phyloP scores from a whole-genome alignment of 2,329 filamentous ascomycete genomes.

The Thelonectria rubi region DNA sequence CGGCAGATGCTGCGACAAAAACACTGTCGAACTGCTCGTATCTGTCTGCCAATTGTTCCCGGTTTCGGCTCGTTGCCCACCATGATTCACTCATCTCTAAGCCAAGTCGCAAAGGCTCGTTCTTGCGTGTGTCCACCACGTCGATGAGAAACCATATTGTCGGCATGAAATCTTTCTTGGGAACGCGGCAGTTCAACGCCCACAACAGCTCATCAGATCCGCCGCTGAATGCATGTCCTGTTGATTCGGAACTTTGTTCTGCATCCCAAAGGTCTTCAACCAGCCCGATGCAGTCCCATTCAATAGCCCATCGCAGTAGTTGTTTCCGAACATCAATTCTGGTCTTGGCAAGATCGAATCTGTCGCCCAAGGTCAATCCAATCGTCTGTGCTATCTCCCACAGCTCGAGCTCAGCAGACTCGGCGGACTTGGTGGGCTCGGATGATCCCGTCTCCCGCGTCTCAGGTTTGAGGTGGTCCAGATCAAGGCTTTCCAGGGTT shows the following conservation, averaged over 20 bases:
- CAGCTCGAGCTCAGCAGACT: too few relatives aligned
- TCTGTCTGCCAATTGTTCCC: background rate
- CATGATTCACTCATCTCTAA: background rate
- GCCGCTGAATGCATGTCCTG: background rate
- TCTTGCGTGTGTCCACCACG: background rate
- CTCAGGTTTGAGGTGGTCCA: too few relatives aligned
- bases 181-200: too few relatives aligned
- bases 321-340: background rate
- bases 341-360: background rate
- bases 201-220: background rate
- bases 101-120: background rate
- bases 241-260: background rate
- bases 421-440: too few relatives aligned
- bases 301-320: background rate
- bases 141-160: background rate
- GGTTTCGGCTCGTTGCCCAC: background rate
- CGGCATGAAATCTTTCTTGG: background rate
- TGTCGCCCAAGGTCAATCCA: background rate
- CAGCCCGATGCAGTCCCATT: background rate
- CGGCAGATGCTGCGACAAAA: background rate
- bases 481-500: too few relatives aligned
- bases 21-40: background rate
- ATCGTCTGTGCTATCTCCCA: too few relatives aligned
- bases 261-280: background rate
- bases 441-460: too few relatives aligned